These are phyloP conservation scores for Amaranthus palmeri DNA, from an alignment of 148 eudicot genomes.

Conservation along the genomic window DNA sequence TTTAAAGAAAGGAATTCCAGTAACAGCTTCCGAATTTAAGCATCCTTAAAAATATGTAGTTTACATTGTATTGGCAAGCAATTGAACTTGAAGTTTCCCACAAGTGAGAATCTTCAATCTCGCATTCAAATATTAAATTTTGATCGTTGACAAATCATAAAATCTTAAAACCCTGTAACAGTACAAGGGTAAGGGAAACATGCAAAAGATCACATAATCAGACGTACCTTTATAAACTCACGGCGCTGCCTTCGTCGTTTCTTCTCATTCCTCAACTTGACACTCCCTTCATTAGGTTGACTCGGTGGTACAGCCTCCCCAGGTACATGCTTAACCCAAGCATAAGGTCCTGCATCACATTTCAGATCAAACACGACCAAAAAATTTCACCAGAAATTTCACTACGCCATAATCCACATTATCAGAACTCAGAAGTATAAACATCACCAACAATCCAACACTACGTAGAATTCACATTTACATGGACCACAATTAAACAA, in stretches of 20 bases:
- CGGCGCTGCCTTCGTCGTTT: slow-evolving; percentile 63
- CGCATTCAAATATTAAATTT: not conserved
- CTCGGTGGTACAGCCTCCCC: slow-evolving; percentile 67
- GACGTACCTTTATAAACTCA: slow-evolving; percentile 65
- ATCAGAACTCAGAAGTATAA: slow-evolving; percentile 1
- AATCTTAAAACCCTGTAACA: not conserved
- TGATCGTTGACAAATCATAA: not conserved
- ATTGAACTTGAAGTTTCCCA: not conserved
- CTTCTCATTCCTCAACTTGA: slow-evolving; percentile 79
- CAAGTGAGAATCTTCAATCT: not conserved
- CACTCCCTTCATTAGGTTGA: slow-evolving; percentile 86
- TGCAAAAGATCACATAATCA: not conserved
- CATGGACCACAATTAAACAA: not conserved
- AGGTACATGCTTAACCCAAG: slow-evolving; percentile 74
- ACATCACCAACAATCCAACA: not conserved
- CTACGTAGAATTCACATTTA: not conserved
- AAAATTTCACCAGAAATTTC: slow-evolving; percentile 6
- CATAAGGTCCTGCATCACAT: slow-evolving; percentile 74
- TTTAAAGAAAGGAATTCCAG: too few species aligned
- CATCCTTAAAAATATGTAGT: not conserved
- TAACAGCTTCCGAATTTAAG: not conserved
- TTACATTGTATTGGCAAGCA: not conserved
- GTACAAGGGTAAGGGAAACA: not conserved
- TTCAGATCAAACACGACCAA: slow-evolving; percentile 12
- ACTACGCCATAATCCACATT: not conserved